Evolutionary conservation across 2,329 filamentous ascomycete genomes (phyloP), one percentile per base, ranked within the genome.

Genomic region (Annulohypoxylon truncatum): DNA sequence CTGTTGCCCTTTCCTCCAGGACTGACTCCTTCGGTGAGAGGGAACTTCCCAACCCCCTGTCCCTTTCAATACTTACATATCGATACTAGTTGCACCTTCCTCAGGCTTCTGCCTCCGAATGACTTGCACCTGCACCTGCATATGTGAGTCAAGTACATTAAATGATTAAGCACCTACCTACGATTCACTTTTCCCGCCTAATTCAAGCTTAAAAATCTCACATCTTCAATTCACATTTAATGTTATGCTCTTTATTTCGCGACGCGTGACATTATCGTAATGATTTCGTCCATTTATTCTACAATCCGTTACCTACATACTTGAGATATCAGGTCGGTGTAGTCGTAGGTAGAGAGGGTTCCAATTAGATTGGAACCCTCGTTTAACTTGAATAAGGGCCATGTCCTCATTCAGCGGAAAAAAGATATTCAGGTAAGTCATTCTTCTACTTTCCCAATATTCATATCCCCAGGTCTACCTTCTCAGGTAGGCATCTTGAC

Each of bases 381-480:
- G 22, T 61, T 18, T 15, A 26, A 9, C 15, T 5, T 9, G 24
- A 46, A 10, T 24, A 55, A 61, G 51, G 46, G 33, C 47, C 26
- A 71, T 71, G 68, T 54, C 64, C 28, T 58, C 61, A 13, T 64
- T 67, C 42, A 66, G 53, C 54, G 55, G 61, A 44, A 71, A 56
- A 58, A 61, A 57, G 28, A 64, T 61, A 42, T 46, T 71, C 10
- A 61, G 33, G 68, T 69, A 57, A 66, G 64, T 35, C 40, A 40
- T 28, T 13, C 10, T 18, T 40, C 12, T 42, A 10, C 24, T 35
- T 35, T 50, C n/a, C 4, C 22, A 4, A 29, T 10, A 15, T 53
- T 5, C 33, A 40, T 53, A 33, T 15, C 15, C 31, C 12, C n/a
- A 7, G 7, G 20, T 15, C 51, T 42, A 42, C 51, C 24, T 42